phyloP scores from a whole-genome alignment of 2,329 filamentous ascomycete genomes.

The Botrytis sinoallii region DNA sequence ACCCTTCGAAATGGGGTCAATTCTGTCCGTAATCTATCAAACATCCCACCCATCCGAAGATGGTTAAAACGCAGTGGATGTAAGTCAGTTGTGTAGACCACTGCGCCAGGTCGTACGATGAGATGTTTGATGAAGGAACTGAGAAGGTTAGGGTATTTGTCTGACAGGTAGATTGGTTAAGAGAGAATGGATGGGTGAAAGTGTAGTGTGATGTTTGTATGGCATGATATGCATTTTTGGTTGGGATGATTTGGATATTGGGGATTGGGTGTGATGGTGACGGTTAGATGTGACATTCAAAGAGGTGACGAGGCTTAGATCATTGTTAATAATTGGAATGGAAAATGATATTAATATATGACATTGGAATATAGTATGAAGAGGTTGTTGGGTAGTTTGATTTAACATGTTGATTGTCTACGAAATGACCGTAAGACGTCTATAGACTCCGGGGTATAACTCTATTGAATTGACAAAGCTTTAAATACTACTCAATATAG shows the following conservation, averaged over 20 bases:
- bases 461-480: not conserved
- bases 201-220: not conserved
- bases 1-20: not conserved
- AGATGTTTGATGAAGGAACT: not conserved
- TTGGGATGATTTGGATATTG: not conserved
- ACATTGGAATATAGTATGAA: not conserved
- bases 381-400: not conserved
- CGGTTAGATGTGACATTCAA: not conserved
- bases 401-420: not conserved
- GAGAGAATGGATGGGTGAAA: not conserved
- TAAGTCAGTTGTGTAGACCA: not conserved
- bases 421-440: not conserved
- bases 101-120: slow-evolving; percentile 1
- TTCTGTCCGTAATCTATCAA: not conserved
- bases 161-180: not conserved
- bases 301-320: not conserved
- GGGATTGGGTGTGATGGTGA: not conserved
- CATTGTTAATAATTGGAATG: not conserved
- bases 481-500: not conserved
- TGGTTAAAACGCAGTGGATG: not conserved
- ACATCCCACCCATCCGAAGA: not conserved
- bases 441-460: not conserved
- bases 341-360: not conserved
- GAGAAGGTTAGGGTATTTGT: not conserved
- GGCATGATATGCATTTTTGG: not conserved